Base-by-base conservation (phyloP, 352 stramenopile species). In the Lagenidium giganteum region DNA sequence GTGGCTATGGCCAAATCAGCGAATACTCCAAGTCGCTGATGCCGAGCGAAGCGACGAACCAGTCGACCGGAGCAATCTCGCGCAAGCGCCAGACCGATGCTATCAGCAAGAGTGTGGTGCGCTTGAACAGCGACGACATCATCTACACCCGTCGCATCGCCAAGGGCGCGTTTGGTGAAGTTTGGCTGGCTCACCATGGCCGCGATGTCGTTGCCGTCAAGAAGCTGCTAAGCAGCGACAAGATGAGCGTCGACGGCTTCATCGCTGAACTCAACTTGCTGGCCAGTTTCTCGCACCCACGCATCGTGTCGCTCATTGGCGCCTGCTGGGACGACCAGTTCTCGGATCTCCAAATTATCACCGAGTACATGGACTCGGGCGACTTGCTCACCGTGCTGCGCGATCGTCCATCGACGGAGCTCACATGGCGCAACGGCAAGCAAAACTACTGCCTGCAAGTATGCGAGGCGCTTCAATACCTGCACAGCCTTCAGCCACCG, bases 401-500 rank as follows among this genome's bases (percentile, higher is more conserved):
- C 11, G 46, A 61, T 20, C 65, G 51, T 17, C 51, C 71, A 18
- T 65, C 67, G 11, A 61, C 61, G 3, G 54, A 68, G 23, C 43
- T 87, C 29, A 75, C 63, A 25, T 87, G 75, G 75, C 57, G 72
- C 22, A 67, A 56, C 21, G 61, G 56, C 46, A 93, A 93, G 54
- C 68, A 64, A 8, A 63, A 58, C 11, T 93, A 88, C 57, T 89
- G 77, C 25, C 40, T 90, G 4, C 81, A 93, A 32, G 63, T 91
- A 3, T 87, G 75, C 47, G 73, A 91, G 47, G 86, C 86, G 8
- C 65, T 96, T 32, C 87, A 79, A 46, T 96, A 94, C 54, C 54
- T 96, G 16, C 87, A 96, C 64, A 88, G 67, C 18, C 66, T 89
- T 13, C 68, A 83, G 45, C 85, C 82, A n/a, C 75, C 83, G 28